Conservation (phyloP, 805 yeast genomes). For the Naumovozyma dairenensis region DNA sequence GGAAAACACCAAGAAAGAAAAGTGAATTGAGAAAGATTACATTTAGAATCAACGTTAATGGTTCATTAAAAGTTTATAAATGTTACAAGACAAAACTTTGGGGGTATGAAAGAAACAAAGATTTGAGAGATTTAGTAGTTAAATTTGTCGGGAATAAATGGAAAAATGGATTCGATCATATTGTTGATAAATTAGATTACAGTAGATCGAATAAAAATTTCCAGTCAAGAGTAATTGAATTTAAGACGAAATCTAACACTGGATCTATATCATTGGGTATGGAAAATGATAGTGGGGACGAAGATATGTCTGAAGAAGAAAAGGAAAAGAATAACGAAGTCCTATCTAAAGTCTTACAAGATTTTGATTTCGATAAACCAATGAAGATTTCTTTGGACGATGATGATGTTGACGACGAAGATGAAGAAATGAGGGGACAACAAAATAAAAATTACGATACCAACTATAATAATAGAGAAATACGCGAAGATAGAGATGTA, state of each 20-base stretch:
- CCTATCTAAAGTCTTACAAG: conserved; percentile 38
- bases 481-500: background rate
- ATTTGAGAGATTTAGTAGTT: conserved; percentile 51
- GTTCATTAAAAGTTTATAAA: conserved; percentile 44
- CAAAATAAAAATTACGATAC: background rate
- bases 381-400: conserved; percentile 34
- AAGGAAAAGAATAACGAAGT: conserved; percentile 37
- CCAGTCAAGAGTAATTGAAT: too few relatives aligned
- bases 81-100: conserved; percentile 73
- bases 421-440: conserved; percentile 32
- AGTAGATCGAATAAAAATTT: conserved; percentile 19
- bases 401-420: conserved; percentile 31
- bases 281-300: conserved; percentile 24
- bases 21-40: conserved; percentile 38
- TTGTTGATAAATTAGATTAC: conserved; percentile 50
- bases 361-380: conserved; percentile 46
- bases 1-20: conserved; percentile 44
- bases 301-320: conserved; percentile 30
- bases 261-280: background rate
- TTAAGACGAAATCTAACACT: background rate
- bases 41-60: conserved; percentile 52
- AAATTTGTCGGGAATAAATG: conserved; percentile 57
- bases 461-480: background rate
- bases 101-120: conserved; percentile 74
- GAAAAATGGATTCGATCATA: conserved; percentile 72